Evolutionary conservation across 208 protist genomes (phyloP).

Genomic region (Naegleria lovaniensis): DNA sequence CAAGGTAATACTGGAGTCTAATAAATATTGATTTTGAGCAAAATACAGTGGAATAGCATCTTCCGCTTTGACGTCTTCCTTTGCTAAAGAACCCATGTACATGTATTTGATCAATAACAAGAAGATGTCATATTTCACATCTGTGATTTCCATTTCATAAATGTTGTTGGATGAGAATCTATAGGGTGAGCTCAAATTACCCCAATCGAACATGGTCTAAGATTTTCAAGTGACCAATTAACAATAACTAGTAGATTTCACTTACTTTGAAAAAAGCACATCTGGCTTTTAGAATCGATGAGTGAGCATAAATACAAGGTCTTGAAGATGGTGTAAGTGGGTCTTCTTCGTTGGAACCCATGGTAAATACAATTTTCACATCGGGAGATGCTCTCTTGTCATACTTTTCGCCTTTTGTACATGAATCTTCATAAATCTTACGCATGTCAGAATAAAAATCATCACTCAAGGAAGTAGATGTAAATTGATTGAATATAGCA

Average conservation of each 20-base stretch:
- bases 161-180: background rate
- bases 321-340: background rate
- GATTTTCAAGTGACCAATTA: too few species aligned
- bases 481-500: background rate
- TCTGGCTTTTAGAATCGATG: background rate
- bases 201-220: background rate
- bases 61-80: background rate
- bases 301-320: background rate
- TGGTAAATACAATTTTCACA: background rate
- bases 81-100: background rate
- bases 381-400: background rate
- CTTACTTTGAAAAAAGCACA: background rate
- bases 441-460: background rate
- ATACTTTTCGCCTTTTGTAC: background rate
- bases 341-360: background rate
- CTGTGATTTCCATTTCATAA: background rate
- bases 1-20: background rate
- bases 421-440: background rate
- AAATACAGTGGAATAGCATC: background rate
- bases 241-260: too few species aligned
- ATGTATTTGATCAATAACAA: background rate
- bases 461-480: background rate
- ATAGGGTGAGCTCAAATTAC: background rate
- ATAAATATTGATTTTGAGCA: background rate
- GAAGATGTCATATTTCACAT: conserved; percentile 1